Percentiles rank a stretch among this genome's conserved stretches.
phyloP scores from a whole-genome alignment of 2,329 filamentous ascomycete species.

The Sarocladiaceae sp. region DNA sequence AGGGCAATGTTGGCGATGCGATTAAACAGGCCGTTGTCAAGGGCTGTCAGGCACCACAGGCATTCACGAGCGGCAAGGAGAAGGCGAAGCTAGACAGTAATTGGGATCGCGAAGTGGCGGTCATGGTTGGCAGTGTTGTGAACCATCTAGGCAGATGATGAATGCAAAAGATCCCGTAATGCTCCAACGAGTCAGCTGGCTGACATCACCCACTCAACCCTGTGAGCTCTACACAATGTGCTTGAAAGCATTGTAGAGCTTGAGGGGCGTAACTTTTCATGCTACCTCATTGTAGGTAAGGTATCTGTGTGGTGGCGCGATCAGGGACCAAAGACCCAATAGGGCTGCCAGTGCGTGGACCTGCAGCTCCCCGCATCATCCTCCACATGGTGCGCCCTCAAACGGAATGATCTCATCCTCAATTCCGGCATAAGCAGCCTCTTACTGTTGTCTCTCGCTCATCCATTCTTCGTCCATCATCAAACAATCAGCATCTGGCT shows the following conservation, averaged over 20 bases:
- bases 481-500: background rate
- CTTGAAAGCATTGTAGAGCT: too few relatives aligned
- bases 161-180: too few relatives aligned
- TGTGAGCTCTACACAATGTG: too few relatives aligned
- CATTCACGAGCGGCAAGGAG: slow-evolving; percentile 34
- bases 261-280: too few relatives aligned
- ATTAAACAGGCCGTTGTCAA: slow-evolving; percentile 77
- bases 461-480: background rate
- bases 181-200: too few relatives aligned
- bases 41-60: slow-evolving; percentile 63
- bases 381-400: background rate
- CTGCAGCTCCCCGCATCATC: slow-evolving; percentile 1
- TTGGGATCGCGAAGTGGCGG: slow-evolving; percentile 89
- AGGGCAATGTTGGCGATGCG: slow-evolving; percentile 66
- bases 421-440: background rate
- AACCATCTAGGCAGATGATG: slow-evolving; percentile 38
- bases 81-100: slow-evolving; percentile 41
- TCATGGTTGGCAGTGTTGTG: slow-evolving; percentile 85
- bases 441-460: too few relatives aligned
- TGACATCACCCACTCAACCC: too few relatives aligned
- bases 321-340: background rate
- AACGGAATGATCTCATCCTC: background rate
- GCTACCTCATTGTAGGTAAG: too few relatives aligned
- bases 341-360: background rate
- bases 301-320: background rate